Conservation (phyloP, 2,329 filamentous ascomycete genomes). For the Trichoderma polysporum region DNA sequence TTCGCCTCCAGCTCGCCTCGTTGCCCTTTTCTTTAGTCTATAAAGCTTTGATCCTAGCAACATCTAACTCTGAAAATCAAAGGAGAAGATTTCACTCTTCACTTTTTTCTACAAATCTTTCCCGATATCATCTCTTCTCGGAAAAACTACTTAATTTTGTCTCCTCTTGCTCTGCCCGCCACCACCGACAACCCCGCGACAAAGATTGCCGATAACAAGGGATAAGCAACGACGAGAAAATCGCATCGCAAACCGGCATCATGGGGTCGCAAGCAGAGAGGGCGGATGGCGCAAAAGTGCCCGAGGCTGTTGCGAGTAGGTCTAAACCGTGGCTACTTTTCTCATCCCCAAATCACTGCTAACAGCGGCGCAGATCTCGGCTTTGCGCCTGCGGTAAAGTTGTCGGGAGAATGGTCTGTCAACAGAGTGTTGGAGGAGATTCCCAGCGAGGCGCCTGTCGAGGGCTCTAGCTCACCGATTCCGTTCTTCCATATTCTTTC, state of each 20-base stretch:
- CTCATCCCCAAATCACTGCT: background rate
- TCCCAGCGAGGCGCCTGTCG: constrained; percentile 51
- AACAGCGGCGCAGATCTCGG: constrained; percentile 29
- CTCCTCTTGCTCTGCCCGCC: background rate
- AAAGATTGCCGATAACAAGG: constrained; percentile 9
- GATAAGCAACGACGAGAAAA: background rate
- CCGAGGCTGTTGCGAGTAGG: constrained; percentile 31
- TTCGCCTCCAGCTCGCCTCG: no score
- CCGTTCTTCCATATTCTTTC: constrained; percentile 95
- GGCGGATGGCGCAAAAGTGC: background rate
- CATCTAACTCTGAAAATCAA: background rate
- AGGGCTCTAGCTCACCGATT: constrained; percentile 69
- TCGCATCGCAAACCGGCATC: background rate
- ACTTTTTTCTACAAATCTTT: no score
- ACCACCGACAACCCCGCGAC: constrained; percentile 13
- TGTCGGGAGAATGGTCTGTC: constrained; percentile 54
- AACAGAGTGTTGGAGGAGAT: constrained; percentile 66
- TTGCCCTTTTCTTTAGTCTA: background rate
- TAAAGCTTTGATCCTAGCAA: background rate
- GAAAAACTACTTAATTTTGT: no score
- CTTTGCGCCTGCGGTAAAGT: constrained; percentile 38
- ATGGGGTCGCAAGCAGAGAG: constrained; percentile 12
- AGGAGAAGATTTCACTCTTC: background rate
- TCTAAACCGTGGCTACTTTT: background rate
- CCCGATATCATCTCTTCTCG: background rate